phyloP scores from a whole-genome alignment of 225 moss, liverwort and hornwort genomes.

The Antitrichia curtipendula region DNA sequence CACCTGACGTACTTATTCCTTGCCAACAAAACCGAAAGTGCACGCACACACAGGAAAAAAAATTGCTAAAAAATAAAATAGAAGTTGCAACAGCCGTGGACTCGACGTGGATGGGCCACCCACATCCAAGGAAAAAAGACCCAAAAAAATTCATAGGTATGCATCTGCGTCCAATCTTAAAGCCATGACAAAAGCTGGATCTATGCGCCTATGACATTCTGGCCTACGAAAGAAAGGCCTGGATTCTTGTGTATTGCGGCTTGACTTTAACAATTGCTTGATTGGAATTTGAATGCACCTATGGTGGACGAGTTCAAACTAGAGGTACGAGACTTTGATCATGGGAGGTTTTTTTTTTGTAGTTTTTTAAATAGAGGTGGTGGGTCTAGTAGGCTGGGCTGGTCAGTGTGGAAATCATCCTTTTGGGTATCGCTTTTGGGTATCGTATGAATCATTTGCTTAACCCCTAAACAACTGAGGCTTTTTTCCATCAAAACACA shows the following conservation, averaged over 20 bases:
- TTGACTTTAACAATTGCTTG: neutral
- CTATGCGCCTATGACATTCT: neutral
- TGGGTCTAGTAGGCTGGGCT: neutral
- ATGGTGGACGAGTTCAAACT: neutral
- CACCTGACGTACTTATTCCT: neutral
- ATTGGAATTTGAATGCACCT: neutral
- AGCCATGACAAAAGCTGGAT: neutral
- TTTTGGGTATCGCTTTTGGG: neutral
- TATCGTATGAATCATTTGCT: neutral
- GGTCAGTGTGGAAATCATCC: too few species aligned
- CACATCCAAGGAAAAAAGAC: neutral
- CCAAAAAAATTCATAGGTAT: neutral
- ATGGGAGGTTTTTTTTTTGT: too few species aligned
- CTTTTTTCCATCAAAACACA: too few species aligned
- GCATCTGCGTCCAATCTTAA: neutral
- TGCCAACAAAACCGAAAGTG: neutral
- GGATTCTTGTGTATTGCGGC: neutral
- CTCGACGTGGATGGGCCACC: too few species aligned
- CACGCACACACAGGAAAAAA: neutral
- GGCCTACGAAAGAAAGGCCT: too few species aligned
- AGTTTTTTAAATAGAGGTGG: too few species aligned
- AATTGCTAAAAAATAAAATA: fast-evolving
- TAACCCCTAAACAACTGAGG: too few species aligned
- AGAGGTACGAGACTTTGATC: neutral
- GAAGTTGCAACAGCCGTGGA: too few species aligned